phyloP scores from a whole-genome alignment of 2,329 filamentous ascomycete genomes.

The Penicillium sp. region DNA sequence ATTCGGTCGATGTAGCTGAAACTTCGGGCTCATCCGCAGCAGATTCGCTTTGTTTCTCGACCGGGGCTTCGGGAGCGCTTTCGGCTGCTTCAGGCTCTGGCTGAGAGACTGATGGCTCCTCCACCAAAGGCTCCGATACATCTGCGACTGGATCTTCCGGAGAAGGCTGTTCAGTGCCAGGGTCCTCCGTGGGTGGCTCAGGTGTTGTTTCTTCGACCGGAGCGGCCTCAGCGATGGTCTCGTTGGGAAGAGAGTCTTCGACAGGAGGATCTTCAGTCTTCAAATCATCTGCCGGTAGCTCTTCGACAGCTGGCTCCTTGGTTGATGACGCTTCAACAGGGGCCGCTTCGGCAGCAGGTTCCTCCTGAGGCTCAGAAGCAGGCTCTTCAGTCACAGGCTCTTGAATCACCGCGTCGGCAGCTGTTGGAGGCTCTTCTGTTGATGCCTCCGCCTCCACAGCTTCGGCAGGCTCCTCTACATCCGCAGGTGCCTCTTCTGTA shows the following conservation, averaged over 20 bases:
- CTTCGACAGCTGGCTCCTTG: conserved; percentile 19
- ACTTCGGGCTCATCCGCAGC: neutral
- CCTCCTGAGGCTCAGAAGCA: conserved; percentile 11
- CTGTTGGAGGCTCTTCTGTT: neutral
- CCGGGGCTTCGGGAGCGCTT: neutral
- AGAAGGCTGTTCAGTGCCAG: conserved; percentile 15
- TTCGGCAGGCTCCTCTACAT: conserved; percentile 12
- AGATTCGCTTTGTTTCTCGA: neutral
- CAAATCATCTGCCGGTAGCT: conserved; percentile 16
- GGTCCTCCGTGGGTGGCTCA: conserved; percentile 24
- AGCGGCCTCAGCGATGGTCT: neutral
- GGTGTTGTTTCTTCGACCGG: conserved; percentile 9
- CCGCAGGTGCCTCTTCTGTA: conserved; percentile 2
- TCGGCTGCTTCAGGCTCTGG: neutral
- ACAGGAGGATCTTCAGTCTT: neutral
- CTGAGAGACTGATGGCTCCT: conserved; percentile 1
- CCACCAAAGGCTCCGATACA: neutral
- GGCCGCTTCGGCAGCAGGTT: conserved; percentile 18
- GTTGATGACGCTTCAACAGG: neutral
- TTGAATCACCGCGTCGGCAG: conserved; percentile 15
- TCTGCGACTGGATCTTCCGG: conserved; percentile 22
- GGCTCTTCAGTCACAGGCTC: conserved; percentile 21
- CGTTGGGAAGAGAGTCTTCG: conserved; percentile 14
- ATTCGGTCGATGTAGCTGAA: neutral
- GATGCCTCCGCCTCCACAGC: neutral